Evolutionary conservation across 2,329 filamentous ascomycete genomes (phyloP).

Genomic region (Septoria petroselini): DNA sequence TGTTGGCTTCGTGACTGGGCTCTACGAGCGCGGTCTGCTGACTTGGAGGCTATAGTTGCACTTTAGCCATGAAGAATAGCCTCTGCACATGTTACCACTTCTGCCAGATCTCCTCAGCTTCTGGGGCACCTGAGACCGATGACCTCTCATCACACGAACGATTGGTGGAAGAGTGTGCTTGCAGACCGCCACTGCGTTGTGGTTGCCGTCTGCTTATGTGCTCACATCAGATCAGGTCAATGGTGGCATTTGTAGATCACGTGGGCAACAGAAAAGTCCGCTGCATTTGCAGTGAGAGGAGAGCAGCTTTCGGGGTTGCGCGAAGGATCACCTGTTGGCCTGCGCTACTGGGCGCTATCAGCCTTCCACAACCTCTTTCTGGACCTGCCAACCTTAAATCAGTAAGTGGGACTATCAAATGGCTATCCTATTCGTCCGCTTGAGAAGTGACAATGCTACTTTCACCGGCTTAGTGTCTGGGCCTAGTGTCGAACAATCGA

Average conservation of each 20-base stretch:
- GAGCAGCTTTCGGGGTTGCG: not conserved
- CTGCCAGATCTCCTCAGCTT: too few species aligned
- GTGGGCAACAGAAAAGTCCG: too few species aligned
- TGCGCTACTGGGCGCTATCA: not conserved
- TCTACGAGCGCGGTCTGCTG: constrained; percentile 44
- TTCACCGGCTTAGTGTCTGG: not conserved
- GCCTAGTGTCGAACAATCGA: not conserved
- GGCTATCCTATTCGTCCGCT: not conserved
- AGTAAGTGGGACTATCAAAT: not conserved
- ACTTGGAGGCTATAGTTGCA: constrained; percentile 33
- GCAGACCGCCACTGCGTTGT: too few species aligned
- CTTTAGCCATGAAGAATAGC: not conserved
- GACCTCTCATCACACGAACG: too few species aligned
- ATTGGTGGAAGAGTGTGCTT: too few species aligned
- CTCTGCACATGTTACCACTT: too few species aligned
- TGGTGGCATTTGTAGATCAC: too few species aligned
- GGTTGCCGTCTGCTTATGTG: too few species aligned
- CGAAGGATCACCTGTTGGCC: not conserved
- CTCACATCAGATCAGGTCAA: too few species aligned
- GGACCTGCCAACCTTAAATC: not conserved
- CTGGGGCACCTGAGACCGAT: too few species aligned
- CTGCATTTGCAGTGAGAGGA: too few species aligned
- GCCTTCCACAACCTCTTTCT: not conserved
- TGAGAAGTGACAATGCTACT: not conserved
- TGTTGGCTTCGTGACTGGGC: constrained; percentile 39